Percentiles rank a stretch among this genome's conserved stretches.
These are phyloP conservation scores for Globisporangium ultimum DNA, from an alignment of 352 stramenopile genomes.

Conservation along the genomic window DNA sequence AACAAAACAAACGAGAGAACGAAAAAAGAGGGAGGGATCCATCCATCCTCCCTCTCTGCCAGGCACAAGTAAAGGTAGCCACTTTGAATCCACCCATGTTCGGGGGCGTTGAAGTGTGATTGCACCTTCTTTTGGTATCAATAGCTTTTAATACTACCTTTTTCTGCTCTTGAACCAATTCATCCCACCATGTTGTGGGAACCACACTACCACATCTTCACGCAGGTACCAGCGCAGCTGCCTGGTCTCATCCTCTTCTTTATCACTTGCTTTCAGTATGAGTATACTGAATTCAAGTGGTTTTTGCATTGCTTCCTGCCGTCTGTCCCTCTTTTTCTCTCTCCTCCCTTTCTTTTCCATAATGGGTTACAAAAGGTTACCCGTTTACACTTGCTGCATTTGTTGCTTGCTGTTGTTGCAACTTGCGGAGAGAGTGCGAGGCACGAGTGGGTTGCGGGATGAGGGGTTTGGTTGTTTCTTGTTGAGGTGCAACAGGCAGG, in stretches of 20 bases:
- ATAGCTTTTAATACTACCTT: not conserved
- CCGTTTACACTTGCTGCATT: conserved; percentile 4
- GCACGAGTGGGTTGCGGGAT: not conserved
- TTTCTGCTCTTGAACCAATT: no score
- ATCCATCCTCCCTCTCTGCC: not conserved
- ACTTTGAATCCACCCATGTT: not conserved
- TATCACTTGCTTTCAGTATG: conserved; percentile 7
- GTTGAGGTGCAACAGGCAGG: no score
- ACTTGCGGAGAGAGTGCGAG: not conserved
- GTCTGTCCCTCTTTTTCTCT: not conserved
- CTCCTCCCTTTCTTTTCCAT: conserved; percentile 1
- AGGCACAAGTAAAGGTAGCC: not conserved
- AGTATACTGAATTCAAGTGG: conserved; percentile 7
- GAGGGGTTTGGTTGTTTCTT: not conserved
- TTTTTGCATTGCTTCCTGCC: not conserved
- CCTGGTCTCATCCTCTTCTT: conserved; percentile 1
- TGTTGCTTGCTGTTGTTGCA: not conserved
- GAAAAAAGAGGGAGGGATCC: not conserved
- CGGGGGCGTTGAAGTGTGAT: not conserved
- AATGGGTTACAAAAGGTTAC: conserved; percentile 13
- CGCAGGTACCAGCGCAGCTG: not conserved
- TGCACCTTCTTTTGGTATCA: not conserved
- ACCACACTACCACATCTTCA: not conserved
- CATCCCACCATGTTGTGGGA: not conserved
- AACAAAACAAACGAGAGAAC: not conserved